Evolutionary conservation across 176 grass and related monocot genomes (phyloP).

Genomic region (Carex scoparia): DNA sequence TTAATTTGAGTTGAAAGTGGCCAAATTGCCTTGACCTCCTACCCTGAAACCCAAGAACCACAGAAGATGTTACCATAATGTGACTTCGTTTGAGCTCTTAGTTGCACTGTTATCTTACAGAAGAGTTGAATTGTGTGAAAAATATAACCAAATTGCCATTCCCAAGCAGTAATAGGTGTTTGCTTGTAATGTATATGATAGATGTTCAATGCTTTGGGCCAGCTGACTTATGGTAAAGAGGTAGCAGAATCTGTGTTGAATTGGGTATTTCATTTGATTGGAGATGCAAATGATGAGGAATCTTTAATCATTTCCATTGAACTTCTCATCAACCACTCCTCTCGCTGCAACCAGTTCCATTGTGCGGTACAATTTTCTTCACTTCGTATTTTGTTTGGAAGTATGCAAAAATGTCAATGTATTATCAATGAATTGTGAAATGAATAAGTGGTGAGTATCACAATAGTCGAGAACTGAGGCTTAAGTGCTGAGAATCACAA

Average conservation of each 20-base stretch:
- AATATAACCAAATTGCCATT: not conserved
- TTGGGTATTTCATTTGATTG: constrained; percentile 57
- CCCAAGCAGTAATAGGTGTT: not conserved
- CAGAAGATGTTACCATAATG: not conserved
- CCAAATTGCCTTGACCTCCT: not conserved
- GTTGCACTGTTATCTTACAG: not conserved
- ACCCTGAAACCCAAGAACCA: not conserved
- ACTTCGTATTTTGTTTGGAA: constrained; percentile 17
- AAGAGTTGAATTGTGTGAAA: not conserved
- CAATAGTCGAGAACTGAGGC: not conserved
- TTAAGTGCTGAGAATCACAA: not conserved
- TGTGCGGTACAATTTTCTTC: constrained; percentile 59
- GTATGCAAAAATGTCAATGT: not conserved
- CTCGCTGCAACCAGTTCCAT: constrained; percentile 66
- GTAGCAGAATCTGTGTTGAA: constrained; percentile 56
- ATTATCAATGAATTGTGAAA: not conserved
- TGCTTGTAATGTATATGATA: constrained; percentile 22
- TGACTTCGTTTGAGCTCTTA: not conserved
- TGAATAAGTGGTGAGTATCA: not conserved
- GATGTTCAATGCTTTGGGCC: constrained; percentile 71
- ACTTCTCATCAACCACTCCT: constrained; percentile 67
- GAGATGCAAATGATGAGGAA: constrained; percentile 56
- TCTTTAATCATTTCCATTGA: constrained; percentile 57
- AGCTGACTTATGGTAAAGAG: constrained; percentile 63
- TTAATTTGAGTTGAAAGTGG: not conserved